A percentile compares a stretch with the other conserved stretches of the same genome.
phyloP scores from a whole-genome alignment of 345 rosid species.

The Populus simonii region DNA sequence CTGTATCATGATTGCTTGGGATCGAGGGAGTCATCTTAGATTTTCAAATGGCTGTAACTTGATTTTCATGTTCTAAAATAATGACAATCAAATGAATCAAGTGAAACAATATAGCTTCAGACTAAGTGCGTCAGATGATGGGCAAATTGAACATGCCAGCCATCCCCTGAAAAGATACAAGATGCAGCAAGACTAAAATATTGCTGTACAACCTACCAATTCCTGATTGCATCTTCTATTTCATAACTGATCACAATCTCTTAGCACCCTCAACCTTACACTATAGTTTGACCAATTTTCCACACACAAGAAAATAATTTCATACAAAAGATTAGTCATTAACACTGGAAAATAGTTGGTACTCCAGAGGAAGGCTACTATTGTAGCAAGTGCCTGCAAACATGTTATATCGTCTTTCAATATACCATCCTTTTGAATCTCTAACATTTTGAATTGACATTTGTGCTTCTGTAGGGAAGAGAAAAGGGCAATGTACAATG shows the following conservation, averaged over 20 bases:
- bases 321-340: neutral
- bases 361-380: neutral
- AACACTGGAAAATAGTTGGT: neutral
- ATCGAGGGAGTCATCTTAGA: neutral
- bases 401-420: neutral
- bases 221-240: neutral
- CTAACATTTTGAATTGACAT: neutral
- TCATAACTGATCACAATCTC: neutral
- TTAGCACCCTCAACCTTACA: slow-evolving; percentile 1
- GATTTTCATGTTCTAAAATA: neutral
- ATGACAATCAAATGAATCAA: neutral
- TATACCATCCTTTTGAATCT: neutral
- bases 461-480: neutral
- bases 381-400: neutral
- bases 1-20: neutral
- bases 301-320: neutral
- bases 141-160: neutral
- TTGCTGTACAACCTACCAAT: neutral
- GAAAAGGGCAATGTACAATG: neutral
- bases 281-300: neutral
- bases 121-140: neutral
- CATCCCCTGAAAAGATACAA: neutral
- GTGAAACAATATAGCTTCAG: neutral
- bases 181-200: neutral
- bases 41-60: neutral